Evolutionary conservation across 129 eudicot species (phyloP).

Genomic region (Dittrichia graveolens): DNA sequence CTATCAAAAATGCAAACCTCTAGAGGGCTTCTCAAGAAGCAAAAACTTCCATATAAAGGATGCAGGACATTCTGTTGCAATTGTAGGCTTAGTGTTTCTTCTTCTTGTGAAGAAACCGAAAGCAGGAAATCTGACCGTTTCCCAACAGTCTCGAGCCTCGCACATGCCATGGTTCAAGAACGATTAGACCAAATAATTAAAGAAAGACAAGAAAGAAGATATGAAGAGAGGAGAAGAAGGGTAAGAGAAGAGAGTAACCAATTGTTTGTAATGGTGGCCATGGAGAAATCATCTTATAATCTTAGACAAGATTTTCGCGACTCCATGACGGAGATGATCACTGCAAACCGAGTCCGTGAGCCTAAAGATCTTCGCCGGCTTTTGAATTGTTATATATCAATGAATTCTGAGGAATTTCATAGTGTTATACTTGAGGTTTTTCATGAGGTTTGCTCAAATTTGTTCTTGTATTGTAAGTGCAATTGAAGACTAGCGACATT

Average conservation of each 20-base stretch:
- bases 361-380: constrained; percentile 70
- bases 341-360: constrained; percentile 49
- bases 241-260: constrained; percentile 41
- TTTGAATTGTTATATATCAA: constrained; percentile 66
- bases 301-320: constrained; percentile 80
- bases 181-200: constrained; percentile 69
- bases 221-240: constrained; percentile 45
- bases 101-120: constrained; percentile 57
- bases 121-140: constrained; percentile 46
- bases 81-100: constrained; percentile 78
- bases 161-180: constrained; percentile 90
- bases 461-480: constrained; percentile 59
- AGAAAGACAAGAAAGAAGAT: constrained; percentile 52
- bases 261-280: constrained; percentile 74
- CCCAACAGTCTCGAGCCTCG: constrained; percentile 58
- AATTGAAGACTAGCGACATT: constrained; percentile 25
- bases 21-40: constrained; percentile 54
- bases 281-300: constrained; percentile 77
- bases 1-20: constrained; percentile 54
- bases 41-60: constrained; percentile 53
- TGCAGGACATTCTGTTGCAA: constrained; percentile 77
- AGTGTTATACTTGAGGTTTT: constrained; percentile 85
- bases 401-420: constrained; percentile 75
- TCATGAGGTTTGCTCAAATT: constrained; percentile 73
- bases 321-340: constrained; percentile 78